Base-by-base conservation (phyloP, 768 basidiomycete species). In the Hysterangium stoloniferum region DNA sequence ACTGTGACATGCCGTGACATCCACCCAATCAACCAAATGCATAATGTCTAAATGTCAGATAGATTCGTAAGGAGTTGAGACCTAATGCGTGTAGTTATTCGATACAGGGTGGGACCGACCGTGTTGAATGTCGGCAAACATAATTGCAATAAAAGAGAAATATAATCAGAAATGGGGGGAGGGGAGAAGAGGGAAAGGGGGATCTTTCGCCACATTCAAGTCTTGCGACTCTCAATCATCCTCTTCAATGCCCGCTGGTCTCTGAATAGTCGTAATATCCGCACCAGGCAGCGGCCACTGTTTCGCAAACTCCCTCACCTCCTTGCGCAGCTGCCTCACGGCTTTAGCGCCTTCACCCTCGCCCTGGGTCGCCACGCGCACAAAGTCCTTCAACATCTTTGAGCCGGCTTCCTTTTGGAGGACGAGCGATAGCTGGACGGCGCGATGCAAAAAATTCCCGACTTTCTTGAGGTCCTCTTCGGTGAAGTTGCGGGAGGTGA, bases 371-470 rank as follows among this genome's bases (percentile, higher is more conserved):
- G 90, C 90, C 33, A 84, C 84, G 40, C 83, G 78, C 55, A 94
- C 79, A 61, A 98, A 98, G 75, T 97, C 95, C 75, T 95, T 95
- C 56, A 99, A 78, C 58, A 96, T 71, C 76, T 96, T 98, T 52
- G 79, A 78, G 28, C 93, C 93, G 22, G 96, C 88, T 71, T 96
- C 94, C 67, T 92, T 90, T 71, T 98, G 96, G 38, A 96, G 77
- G 34, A 79, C 63, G 37, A 94, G 76, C 41, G 91, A 82, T 61
- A 96, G 81, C 72, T 97, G 91, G 38, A 99, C 86, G 27, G 90
- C 80, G 44, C 94, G 92, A 74, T 97, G 91, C 49, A 99, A 74
- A 79, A 97, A 93, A 52, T 75, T 77, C 33, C 84, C 96, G 48
- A 98, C 92, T 52, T 78, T 64, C 65, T 86, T 84, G 68, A 96